Base-by-base conservation (phyloP, 2,329 filamentous ascomycete genomes). In the Botrytis paeoniae region DNA sequence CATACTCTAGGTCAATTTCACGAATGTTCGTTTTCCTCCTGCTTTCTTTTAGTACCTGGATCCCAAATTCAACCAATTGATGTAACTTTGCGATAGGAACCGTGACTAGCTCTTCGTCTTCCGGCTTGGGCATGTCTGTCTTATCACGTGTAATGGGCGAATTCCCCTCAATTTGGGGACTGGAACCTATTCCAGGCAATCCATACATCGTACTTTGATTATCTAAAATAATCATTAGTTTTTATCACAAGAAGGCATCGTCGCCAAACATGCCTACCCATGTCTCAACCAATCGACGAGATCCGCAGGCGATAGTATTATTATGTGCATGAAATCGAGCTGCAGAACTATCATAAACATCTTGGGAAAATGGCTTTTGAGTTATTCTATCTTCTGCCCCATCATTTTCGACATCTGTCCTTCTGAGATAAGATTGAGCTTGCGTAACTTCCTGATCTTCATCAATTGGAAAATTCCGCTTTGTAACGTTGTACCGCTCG, bases 51-150 rank as follows among this genome's bases (percentile, higher is more conserved):
- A 68, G 54, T n/a, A 68, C 64, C 20, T 54, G 64, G 3, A 68
- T 68, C 0, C 64, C 64, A 68, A 25, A 68, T 20, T 68, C 32
- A 4, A 68, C 64, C 29, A 68, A n/a, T 39, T 68, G 64, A 22
- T 68, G 64, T 54, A 68, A 12, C 35, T 54, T 68, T 39, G 64
- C 64, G 43, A 68, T 14, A 18, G 64, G 64, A 25, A 68, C 64
- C n/a, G 45, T 68, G 14, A 68, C 64, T 29, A 68, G 64, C 64
- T 54, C 64, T 68, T 68, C 64, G 16, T 62, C 60, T 62, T 62
- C 22, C 1, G 3, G 37, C 14, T 16, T 39, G 32, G 10, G 20
- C 16, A 61, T n/a, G 22, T 4, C 16, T 62, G 22, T 39, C 35
- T 4, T 59, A 29, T 59, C 54, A 59, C n/a, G 29, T 59, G 54